Conservation (phyloP, 306 rosid genomes). For the Dalbergia cultrata region DNA sequence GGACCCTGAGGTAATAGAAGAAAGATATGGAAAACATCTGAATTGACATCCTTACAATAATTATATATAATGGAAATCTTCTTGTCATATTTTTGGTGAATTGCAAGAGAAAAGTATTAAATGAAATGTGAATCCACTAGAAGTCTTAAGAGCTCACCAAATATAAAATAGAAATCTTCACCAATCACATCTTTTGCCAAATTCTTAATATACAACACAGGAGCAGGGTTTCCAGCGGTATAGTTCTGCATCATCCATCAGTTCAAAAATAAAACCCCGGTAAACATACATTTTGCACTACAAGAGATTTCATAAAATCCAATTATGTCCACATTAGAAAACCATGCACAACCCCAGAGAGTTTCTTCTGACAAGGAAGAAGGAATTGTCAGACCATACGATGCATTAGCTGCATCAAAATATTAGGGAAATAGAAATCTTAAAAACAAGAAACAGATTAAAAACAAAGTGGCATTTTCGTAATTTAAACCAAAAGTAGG, state of each 20-base stretch:
- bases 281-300: slow-evolving; percentile 24
- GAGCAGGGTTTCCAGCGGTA: slow-evolving; percentile 81
- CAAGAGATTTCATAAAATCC: slow-evolving; percentile 15
- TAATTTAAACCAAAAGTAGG: no score
- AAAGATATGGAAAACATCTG: slow-evolving; percentile 4
- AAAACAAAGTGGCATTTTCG: no score
- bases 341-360: slow-evolving; percentile 18
- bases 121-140: slow-evolving; percentile 8
- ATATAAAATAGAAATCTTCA: slow-evolving; percentile 83
- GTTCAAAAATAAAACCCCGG: slow-evolving; percentile 32
- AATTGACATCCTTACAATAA: neutral
- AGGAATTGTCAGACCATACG: neutral
- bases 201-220: slow-evolving; percentile 93
- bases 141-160: slow-evolving; percentile 68
- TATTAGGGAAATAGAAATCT: neutral
- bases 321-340: neutral
- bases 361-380: neutral
- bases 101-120: slow-evolving; percentile 22
- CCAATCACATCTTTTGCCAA: slow-evolving; percentile 85
- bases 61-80: slow-evolving; percentile 23
- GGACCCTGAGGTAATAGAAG: slow-evolving; percentile 66
- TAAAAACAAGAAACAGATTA: no score
- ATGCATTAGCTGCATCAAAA: slow-evolving; percentile 21
- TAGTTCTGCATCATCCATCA: slow-evolving; percentile 79
- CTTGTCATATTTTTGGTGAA: neutral